Base-by-base conservation (phyloP, 345 rosid species). In the Syzygium jambos region DNA sequence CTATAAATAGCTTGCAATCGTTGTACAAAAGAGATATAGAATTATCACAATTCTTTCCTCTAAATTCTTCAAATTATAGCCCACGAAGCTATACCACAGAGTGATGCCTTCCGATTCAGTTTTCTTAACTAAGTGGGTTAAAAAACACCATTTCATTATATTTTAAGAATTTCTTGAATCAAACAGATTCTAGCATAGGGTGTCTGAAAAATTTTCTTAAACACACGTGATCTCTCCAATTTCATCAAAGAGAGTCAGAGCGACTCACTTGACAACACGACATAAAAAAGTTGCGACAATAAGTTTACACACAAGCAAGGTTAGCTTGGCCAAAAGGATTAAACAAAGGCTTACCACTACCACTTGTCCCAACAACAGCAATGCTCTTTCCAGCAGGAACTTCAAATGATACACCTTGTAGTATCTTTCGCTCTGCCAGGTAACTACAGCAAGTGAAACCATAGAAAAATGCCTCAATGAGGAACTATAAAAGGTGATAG, bases 291-390 rank as follows among this genome's bases (percentile, higher is more conserved):
- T 21, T 5, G 53, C n/a, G 59, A 55, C 82, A 85, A 46, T 29
- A 57, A 54, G 27, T 73, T 73, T 10, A 73, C 3, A 65, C 80
- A 73, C 43, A 73, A 30, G 43, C 78, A 65, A 73, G 80, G 80
- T 73, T 19, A 73, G 80, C 27, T 73, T 73, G 85, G 83, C 85
- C 51, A 55, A 78, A 55, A 54, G 43, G 55, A 68, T 59, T 54
- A 53, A 86, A 46, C 17, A 57, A 88, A 89, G 68, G 46, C 94
- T 91, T 94, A 95, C 99, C 99, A 78, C 99, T 98, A 87, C 99
- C 99, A 87, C 99, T 98, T n/a, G 99, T 96, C 88, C 99, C 99
- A 88, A 96, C 99, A 90, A 98, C 95, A 87, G 99, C 99, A 90
- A 96, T 96, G 91, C 99, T 98, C 90, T 95, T 96, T 86, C 98